Evolutionary conservation across 2,329 filamentous ascomycete species (phyloP), one percentile per base, ranked within the genome.

Genomic region (Aspergillus fructus): DNA sequence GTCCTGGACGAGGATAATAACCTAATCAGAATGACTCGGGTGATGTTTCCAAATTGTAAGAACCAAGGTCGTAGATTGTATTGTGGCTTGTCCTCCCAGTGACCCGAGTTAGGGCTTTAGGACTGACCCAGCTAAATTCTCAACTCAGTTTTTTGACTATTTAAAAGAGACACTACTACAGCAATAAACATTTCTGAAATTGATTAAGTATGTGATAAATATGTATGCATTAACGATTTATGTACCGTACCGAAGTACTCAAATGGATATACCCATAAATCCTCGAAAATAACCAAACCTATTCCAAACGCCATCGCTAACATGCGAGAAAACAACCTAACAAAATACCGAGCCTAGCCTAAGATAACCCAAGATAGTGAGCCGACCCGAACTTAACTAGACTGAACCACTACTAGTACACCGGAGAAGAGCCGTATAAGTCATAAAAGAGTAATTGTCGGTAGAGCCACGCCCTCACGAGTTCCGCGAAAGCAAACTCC

Each of bases 401-500:
- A 30, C 9, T 30, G 15, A 34, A 24, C 17, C 6, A 37, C 19
- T 45, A 58, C 11, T 54, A 21, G 23, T 58, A 53, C 45, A 58
- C 21, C 21, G 8, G 13, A 27, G 37, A 9, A 17, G 19, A 37
- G 21, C 15, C 27, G 23, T 15, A 27, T 39, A 39, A 12, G 21
- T 11, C 6, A 49, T n/a, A 8, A 23, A 12, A 23, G 5, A 15
- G 24, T 53, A n/a, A 39, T 40, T 23, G 42, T 12, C 15, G 11
- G 11, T 34, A 17, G 6, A 21, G 19, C n/a, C 34, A 23, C 37
- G 23, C 15, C 15, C 57, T 27, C 27, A 30, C 9, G 27, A 11
- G 9, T 30, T 30, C 33, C 55, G 58, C 8, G 63, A 66, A 19
- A 79, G 63, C 4, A 79, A 64, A 1, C 78, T 76, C 1, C 78